Evolutionary conservation across 257 asterid species (phyloP), one percentile per base, ranked within the genome.

Genomic region (Paulownia fortunei): DNA sequence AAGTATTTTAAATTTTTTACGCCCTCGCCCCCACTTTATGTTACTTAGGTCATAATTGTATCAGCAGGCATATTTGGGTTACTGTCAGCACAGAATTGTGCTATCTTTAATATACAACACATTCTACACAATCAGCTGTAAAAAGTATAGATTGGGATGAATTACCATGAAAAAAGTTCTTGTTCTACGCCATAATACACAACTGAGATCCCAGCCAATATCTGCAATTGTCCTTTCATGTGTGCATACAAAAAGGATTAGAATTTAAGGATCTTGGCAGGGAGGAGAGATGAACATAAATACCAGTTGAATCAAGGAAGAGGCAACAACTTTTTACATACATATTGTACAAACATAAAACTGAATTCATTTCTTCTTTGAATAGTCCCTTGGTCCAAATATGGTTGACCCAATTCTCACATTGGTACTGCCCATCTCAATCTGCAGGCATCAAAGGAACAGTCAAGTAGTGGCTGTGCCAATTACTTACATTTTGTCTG

Each of bases 361-460:
- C 80, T 60, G 36, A 39, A 55, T 39, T 82, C 83, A 89, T 34
- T 78, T 82, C 80, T 84, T 88, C 86, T 89, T 89, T 6, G 98
- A 87, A 68, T 94, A 94, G 66, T 89, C 90, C 65, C 98, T 82
- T 4, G 97, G 97, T 56, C 98, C 98, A 61, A 94, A 94, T 83
- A 94, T 94, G 69, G 97, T 94, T 47, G 97, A 89, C 82, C 98
- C 98, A 16, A 94, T 83, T 83, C 98, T 84, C 79, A 92, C 97
- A 47, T 82, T 93, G 47, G 96, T 93, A 80, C 97, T 93, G 37
- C 98, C 98, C 97, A 90, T 84, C 82, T 86, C 94, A 69, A 93
- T 92, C 97, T 93, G 94, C 90, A 88, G 56, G 30, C 51, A 74
- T 18, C 64, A 67, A 69, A 52, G 13, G 71, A 47, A 47, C 58